Evolutionary conservation across 2,329 filamentous ascomycete genomes (phyloP), one percentile per base, ranked within the genome.

Genomic region (Aspergillus candidus): DNA sequence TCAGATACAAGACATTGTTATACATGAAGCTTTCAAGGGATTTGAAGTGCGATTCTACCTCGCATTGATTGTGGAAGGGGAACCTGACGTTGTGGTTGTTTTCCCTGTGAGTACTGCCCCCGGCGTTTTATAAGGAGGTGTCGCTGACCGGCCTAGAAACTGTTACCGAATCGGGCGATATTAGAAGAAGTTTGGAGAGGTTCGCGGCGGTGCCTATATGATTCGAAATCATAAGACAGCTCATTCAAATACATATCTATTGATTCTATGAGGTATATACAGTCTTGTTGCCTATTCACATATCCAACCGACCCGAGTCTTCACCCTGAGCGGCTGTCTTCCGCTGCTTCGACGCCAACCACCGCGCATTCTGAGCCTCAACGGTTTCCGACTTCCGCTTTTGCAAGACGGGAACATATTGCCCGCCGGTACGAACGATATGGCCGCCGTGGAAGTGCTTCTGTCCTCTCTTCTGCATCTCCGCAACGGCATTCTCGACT

Each of bases 181-280:
- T 74, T 97, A 22, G 89, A 96, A 71, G 78, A 81, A 54, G 91
- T 97, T 2, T 97, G 93, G 93, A 82, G 88, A 56, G 91, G 89
- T 1, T 80, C 84, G 3, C 79, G 87, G 54, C 82, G 79, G 44
- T 95, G 90, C 68, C 71, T 98, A 48, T 94, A 89, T 64, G 88
- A 87, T 61, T 74, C 73, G 4, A 77, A 75, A 50, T 64, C 65
- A 48, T 74, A 62, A 70, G 49, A n/a, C 42, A 36, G 38, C 35
- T 29, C 44, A 18, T 39, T 27, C 22, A 7, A 27, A 27, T 14
- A 39, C 3, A 29, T 14, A 11, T 30, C 27, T 39, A 14, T 32
- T 14, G 14, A 30, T 11, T 17, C 10, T n/a, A 17, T 27, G 37
- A 39, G 32, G 50, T 52, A 47, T 44, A 50, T 50, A 38, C 35